Evolutionary conservation across 352 stramenopile genomes (phyloP), one percentile per base, ranked within the genome.

Genomic region (Peronospora belbahrii): DNA sequence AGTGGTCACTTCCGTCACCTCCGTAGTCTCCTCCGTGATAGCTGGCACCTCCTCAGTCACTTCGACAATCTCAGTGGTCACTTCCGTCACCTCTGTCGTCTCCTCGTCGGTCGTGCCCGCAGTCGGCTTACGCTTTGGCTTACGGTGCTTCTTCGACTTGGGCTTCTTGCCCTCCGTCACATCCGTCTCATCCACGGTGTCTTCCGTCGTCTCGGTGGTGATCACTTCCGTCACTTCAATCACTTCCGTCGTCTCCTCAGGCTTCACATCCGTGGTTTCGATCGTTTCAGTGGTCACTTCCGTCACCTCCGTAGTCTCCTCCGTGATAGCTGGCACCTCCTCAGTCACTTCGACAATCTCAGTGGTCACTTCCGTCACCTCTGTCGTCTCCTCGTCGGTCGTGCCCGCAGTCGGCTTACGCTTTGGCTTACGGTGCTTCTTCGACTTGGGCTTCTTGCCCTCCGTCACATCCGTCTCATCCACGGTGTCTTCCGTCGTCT

Each of bases 81-180:
- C 36, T 41, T 38, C 46, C 36, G 36, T 53, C 37, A 28, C 36
- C 23, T 27, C 23, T 7, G 23, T 27, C 5, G 23, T 27, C 37
- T 38, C 38, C 19, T 51, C 43, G 32, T 28, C 32, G 31, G 24
- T 42, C 43, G 34, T 19, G 32, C 10, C 23, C 14, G 20, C 32
- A 23, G 41, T 48, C 41, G 42, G 23, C 23, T 27, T 27, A 7
- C 23, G 42, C 42, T 49, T 49, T 31, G 42, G 42, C 42, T 49
- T 49, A 31, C 42, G 42, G 30, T 41, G 8, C 30, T 49, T 49
- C 42, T 49, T 49, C 42, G 42, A 49, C 42, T 49, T 49, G 42
- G 42, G 42, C 23, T 27, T 27, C 42, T 49, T 41, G 42, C 42
- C 42, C 30, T 48, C 28, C 42, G 13, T 44, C 30, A 45, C 36